Percentiles rank a stretch among this genome's conserved stretches.
Conservation (phyloP, 2,329 filamentous ascomycete genomes). For the Sclerotinia spermophila region DNA sequence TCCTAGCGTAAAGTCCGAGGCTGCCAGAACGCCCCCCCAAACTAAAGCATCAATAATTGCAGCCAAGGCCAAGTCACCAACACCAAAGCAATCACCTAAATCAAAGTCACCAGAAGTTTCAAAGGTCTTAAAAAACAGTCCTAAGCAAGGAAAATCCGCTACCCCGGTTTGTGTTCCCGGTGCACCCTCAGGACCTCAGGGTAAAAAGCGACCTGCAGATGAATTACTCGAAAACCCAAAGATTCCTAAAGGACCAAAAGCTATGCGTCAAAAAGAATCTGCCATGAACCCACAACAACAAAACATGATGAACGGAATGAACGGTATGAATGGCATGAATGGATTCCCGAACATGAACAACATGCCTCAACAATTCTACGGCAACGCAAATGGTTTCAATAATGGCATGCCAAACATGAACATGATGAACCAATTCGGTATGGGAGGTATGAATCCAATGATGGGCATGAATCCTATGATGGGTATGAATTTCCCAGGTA, state of each 20-base stretch:
- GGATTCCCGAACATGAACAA: slow-evolving; percentile 36
- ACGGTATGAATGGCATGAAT: slow-evolving; percentile 38
- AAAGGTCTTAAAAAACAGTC: slow-evolving; percentile 28
- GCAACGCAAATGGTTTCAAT: slow-evolving; percentile 29
- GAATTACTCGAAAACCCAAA: slow-evolving; percentile 62
- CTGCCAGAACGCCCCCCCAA: slow-evolving; percentile 32
- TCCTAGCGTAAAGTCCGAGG: slow-evolving; percentile 39
- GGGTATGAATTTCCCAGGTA: slow-evolving; percentile 37
- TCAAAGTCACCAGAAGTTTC: slow-evolving; percentile 1
- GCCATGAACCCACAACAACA: slow-evolving; percentile 40
- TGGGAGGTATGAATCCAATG: slow-evolving; percentile 42
- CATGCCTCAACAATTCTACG: slow-evolving; percentile 20
- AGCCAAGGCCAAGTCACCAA: slow-evolving; percentile 29
- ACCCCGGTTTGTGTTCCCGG: not conserved
- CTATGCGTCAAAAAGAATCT: slow-evolving; percentile 52
- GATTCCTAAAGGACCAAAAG: slow-evolving; percentile 62
- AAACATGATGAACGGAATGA: slow-evolving; percentile 42
- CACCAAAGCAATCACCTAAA: slow-evolving; percentile 36
- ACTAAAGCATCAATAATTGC: slow-evolving; percentile 27
- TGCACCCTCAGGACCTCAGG: slow-evolving; percentile 16
- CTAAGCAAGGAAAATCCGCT: slow-evolving; percentile 20
- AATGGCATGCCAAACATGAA: slow-evolving; percentile 21
- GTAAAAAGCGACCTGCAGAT: slow-evolving; percentile 80
- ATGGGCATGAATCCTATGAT: slow-evolving; percentile 41
- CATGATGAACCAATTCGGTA: slow-evolving; percentile 38